Base-by-base conservation (phyloP, 2,329 filamentous ascomycete species). In the Herpotrichia juniperi region DNA sequence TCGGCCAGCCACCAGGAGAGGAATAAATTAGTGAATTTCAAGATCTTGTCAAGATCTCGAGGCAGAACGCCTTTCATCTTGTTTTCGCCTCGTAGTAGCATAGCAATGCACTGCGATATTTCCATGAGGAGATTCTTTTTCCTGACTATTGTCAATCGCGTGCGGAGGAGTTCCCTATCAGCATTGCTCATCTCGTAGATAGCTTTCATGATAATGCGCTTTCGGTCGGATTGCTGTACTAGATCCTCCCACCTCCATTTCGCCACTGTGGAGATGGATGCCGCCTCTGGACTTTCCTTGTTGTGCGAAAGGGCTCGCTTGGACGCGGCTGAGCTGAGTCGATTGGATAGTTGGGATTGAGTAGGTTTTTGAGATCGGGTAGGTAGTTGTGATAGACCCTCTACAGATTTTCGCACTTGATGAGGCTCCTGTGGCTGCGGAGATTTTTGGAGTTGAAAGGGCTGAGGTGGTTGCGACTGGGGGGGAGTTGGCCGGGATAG, bases 131-230 rank as follows among this genome's bases (percentile, higher is more conserved):
- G 50, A 16, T 57, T 47, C 0, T 42, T 17, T 45, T 61, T 64
- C 9, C 53, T 58, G 7, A 73, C 50, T 1, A 43, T 42, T 2
- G 28, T 45, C 6, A 72, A 39, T 10, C 68, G 60, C 1, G 40
- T 54, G 6, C 66, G 54, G 12, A 74, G 51, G 0, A 45, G 54
- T 24, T 68, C 66, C 7, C 59, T 54, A 6, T 67, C 57, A 9
- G 46, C 25, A 2, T 37, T n/a, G 9, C 19, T 46, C 53, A 76
- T 63, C 10, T 74, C 66, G 7, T 59, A 51, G 1, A 82, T 59
- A 1, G 75, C 55, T 46, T 79, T 78, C 43, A 79, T 74, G 19
- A 82, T 56, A 1, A 80, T 61, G 5, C 78, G 72, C 32, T 76
- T 73, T 10, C 78, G 68, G 54, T 83, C 78, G 8, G 54, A 37